phyloP scores from a whole-genome alignment of 108 stramenopile species.

The Conticribra guillardii region DNA sequence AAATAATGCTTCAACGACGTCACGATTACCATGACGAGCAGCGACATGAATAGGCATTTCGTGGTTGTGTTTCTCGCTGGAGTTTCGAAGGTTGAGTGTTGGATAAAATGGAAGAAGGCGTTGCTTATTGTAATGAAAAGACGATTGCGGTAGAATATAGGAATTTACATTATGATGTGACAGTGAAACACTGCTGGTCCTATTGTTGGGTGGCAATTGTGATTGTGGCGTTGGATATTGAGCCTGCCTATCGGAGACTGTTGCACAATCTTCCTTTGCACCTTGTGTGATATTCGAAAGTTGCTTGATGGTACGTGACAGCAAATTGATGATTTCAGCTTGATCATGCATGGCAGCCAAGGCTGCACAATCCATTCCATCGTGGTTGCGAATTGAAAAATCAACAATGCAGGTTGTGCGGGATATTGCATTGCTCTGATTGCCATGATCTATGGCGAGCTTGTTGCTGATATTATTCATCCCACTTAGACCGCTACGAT shows the following conservation, averaged over 20 bases:
- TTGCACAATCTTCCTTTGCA: too few species aligned
- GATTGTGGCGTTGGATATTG: slow-evolving; percentile 11
- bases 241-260: slow-evolving; percentile 2
- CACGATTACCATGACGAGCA: slow-evolving; percentile 27
- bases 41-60: slow-evolving; percentile 48
- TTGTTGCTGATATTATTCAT: neutral
- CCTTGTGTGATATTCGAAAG: slow-evolving; percentile 2
- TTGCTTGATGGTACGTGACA: slow-evolving; percentile 13
- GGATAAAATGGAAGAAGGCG: slow-evolving; percentile 19
- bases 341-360: slow-evolving; percentile 33
- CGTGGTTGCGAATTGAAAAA: slow-evolving; percentile 38
- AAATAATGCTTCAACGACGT: slow-evolving; percentile 29
- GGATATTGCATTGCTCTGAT: neutral
- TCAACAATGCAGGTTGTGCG: slow-evolving; percentile 6
- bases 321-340: slow-evolving; percentile 14
- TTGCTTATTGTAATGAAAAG: neutral
- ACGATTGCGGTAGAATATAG: neutral
- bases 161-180: neutral
- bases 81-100: slow-evolving; percentile 36
- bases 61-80: slow-evolving; percentile 25
- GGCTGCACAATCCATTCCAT: slow-evolving; percentile 35
- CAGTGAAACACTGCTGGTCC: slow-evolving; percentile 6
- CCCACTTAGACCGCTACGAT: neutral
- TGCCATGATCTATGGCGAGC: neutral
- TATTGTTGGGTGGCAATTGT: neutral